These are phyloP conservation scores for Lactifluus echinatus DNA, from an alignment of 768 basidiomycete species.

Conservation along the genomic window DNA sequence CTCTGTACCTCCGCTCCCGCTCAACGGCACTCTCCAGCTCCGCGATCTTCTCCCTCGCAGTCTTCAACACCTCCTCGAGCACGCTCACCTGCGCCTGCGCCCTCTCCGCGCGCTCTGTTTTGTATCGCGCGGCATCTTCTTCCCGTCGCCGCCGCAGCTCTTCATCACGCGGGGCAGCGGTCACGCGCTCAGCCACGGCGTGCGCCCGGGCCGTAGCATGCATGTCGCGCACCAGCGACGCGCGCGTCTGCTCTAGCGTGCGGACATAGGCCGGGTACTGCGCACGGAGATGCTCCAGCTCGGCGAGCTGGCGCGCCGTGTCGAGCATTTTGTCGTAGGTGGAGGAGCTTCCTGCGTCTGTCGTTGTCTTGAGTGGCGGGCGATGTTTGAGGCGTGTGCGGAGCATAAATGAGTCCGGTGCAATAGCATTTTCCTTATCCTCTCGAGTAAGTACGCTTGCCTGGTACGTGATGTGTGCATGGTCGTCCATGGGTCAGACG, in stretches of 20 bases:
- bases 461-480: too few relatives aligned
- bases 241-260: constrained; percentile 1
- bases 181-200: not conserved
- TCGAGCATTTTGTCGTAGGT: constrained; percentile 6
- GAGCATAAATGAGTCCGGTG: not conserved
- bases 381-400: constrained; percentile 11
- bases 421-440: not conserved
- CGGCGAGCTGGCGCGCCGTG: constrained; percentile 4
- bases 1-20: not conserved
- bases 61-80: not conserved
- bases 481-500: too few relatives aligned
- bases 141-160: not conserved
- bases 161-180: not conserved
- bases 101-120: constrained; percentile 2
- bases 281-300: not conserved
- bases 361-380: not conserved
- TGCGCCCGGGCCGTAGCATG: not conserved
- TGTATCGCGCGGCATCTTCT: not conserved
- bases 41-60: not conserved
- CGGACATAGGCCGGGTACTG: constrained; percentile 9
- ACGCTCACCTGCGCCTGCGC: not conserved
- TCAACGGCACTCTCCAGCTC: not conserved
- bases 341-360: not conserved
- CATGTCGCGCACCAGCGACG: not conserved
- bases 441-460: not conserved